These are phyloP conservation scores for Stephania yunnanensis DNA, from an alignment of 164 flowering plant species.

Conservation along the genomic window DNA sequence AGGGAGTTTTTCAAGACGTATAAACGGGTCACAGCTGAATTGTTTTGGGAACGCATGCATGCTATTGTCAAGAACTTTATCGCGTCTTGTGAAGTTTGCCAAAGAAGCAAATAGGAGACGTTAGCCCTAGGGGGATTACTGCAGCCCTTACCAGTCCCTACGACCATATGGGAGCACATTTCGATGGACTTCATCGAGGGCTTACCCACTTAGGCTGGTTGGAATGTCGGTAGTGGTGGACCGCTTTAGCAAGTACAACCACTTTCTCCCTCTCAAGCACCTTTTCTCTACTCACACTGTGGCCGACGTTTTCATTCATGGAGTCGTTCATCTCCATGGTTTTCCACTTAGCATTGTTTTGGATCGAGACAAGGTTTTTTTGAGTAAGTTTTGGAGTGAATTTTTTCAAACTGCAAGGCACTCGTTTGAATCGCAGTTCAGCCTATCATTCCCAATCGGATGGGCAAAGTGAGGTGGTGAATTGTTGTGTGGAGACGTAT, in stretches of 20 bases:
- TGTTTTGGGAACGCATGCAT: not conserved
- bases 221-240: not conserved
- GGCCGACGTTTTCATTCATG: not conserved
- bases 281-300: not conserved
- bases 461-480: no score
- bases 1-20: no score
- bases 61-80: not conserved
- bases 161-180: not conserved
- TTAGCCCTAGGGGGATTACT: no score
- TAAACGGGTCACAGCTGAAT: not conserved
- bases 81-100: not conserved
- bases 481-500: no score
- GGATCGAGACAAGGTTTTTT: not conserved
- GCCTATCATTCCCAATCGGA: no score
- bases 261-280: not conserved
- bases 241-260: not conserved
- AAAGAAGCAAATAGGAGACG: no score
- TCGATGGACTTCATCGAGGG: slow-evolving; percentile 9
- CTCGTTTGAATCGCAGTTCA: no score
- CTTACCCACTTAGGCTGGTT: not conserved
- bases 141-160: no score
- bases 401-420: not conserved
- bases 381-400: not conserved
- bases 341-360: not conserved
- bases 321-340: not conserved